phyloP scores from a whole-genome alignment of 345 rosid genomes.

The Mercurialis annua region DNA sequence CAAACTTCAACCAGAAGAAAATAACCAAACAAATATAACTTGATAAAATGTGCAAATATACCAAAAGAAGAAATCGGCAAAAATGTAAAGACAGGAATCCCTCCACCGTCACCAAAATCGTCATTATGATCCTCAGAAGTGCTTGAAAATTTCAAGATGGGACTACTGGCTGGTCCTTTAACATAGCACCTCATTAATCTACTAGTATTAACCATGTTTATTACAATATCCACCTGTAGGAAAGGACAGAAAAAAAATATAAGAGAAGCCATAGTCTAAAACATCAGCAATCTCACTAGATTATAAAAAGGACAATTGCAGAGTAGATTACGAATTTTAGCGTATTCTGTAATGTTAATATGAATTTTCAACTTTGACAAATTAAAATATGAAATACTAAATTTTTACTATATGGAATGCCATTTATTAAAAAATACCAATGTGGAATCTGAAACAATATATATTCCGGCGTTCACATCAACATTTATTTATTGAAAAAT shows the following conservation, averaged over 20 bases:
- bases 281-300: background rate
- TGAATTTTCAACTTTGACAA: too few relatives aligned
- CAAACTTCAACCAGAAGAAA: background rate
- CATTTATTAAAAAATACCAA: too few relatives aligned
- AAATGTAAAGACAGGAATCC: conserved; percentile 61
- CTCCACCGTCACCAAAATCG: conserved; percentile 74
- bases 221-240: conserved; percentile 53
- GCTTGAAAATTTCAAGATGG: conserved; percentile 60
- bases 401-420: too few relatives aligned
- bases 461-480: too few relatives aligned
- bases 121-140: conserved; percentile 47
- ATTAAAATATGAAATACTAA: too few relatives aligned
- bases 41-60: conserved; percentile 13
- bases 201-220: conserved; percentile 54
- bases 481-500: too few relatives aligned
- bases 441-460: too few relatives aligned
- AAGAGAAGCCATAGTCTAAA: background rate
- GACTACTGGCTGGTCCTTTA: conserved; percentile 43
- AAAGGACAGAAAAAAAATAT: background rate
- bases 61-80: conserved; percentile 58
- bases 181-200: conserved; percentile 63
- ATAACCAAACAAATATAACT: background rate
- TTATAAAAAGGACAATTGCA: too few relatives aligned
- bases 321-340: too few relatives aligned
- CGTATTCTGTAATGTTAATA: too few relatives aligned